A percentile compares a stretch with the other conserved stretches of the same genome.
phyloP scores from a whole-genome alignment of 208 protist species.

The Lotmaria passim region DNA sequence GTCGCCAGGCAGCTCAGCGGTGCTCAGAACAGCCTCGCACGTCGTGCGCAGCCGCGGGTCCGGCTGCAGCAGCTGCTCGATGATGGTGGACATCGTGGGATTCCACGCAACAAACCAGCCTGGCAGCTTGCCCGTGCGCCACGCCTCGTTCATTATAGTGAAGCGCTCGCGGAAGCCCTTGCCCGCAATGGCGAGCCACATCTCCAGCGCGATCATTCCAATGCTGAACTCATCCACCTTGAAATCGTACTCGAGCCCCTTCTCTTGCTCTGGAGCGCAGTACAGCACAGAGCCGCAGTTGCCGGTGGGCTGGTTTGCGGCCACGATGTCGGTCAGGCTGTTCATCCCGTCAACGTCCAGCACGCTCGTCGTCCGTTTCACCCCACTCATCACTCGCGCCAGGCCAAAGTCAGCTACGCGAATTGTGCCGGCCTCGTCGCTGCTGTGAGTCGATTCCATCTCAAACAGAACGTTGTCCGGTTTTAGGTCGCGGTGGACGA shows the following conservation, averaged over 20 bases:
- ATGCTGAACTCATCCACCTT: constrained; percentile 90
- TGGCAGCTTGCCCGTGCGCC: constrained; percentile 64
- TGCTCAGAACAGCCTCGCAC: constrained; percentile 74
- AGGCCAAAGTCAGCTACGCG: constrained; percentile 86
- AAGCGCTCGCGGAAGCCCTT: constrained; percentile 83
- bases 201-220: constrained; percentile 89
- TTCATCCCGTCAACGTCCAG: constrained; percentile 43
- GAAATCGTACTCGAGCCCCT: constrained; percentile 76
- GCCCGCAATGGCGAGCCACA: constrained; percentile 82
- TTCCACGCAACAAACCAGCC: constrained; percentile 71
- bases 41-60: constrained; percentile 54
- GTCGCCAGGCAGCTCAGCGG: constrained; percentile 75
- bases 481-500: constrained; percentile 87
- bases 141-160: constrained; percentile 80
- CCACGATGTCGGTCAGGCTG: constrained; percentile 11
- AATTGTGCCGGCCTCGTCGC: constrained; percentile 68
- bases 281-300: constrained; percentile 85
- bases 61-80: constrained; percentile 58
- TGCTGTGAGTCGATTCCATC: constrained; percentile 43
- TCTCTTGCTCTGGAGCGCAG: constrained; percentile 81
- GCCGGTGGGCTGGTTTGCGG: constrained; percentile 42
- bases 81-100: constrained; percentile 61
- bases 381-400: constrained; percentile 57
- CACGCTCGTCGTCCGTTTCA: constrained; percentile 56
- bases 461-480: constrained; percentile 87